Percentiles rank a stretch among this genome's conserved stretches.
Conservation (phyloP, 169 alveolate genomes). For the Cryptosporidium ryanae region DNA sequence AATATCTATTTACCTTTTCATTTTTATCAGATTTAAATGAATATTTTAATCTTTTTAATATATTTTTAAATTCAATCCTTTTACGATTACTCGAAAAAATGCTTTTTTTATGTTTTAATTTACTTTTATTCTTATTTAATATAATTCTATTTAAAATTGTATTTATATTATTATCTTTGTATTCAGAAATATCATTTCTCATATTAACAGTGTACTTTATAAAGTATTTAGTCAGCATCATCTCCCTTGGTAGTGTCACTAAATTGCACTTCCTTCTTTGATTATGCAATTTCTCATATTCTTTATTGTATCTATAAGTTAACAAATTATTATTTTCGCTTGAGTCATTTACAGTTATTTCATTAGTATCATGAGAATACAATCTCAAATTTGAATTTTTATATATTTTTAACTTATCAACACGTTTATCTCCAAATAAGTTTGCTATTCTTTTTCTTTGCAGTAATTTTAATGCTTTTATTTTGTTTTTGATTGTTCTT, state of each 20-base stretch:
- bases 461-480: not conserved
- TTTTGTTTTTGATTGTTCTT: not conserved
- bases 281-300: slow-evolving; percentile 48
- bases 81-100: not conserved
- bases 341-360: not conserved
- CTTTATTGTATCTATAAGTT: slow-evolving; percentile 32
- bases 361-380: not conserved
- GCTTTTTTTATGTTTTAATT: not conserved
- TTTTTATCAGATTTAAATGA: slow-evolving; percentile 11
- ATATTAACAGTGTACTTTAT: not conserved
- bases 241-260: slow-evolving; percentile 13
- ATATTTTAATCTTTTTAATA: not conserved
- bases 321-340: not conserved
- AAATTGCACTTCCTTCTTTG: slow-evolving; percentile 39
- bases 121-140: not conserved
- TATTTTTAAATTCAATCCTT: not conserved
- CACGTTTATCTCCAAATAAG: not conserved
- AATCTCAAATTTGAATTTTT: not conserved
- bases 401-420: not conserved
- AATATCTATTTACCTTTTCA: slow-evolving; percentile 17
- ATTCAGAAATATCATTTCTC: not conserved
- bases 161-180: not conserved
- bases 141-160: not conserved
- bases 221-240: slow-evolving; percentile 22
- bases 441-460: not conserved